Evolutionary conservation across 2,329 filamentous ascomycete genomes (phyloP).

Genomic region (Aspergillus texensis): DNA sequence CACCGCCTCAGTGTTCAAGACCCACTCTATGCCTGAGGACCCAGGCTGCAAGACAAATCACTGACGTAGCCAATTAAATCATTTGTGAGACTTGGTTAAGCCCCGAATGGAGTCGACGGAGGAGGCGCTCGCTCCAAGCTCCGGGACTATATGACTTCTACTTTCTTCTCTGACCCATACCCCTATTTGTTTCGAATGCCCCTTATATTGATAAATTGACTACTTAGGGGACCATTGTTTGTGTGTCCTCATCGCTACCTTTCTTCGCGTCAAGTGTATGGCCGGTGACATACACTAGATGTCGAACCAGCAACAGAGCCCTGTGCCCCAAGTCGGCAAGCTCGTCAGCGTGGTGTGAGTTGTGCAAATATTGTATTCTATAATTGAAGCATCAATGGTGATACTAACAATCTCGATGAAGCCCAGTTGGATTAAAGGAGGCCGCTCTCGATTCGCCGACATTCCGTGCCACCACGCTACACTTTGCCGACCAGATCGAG

Average conservation of each 20-base stretch:
- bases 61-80: slow-evolving; percentile 43
- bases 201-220: slow-evolving; percentile 4
- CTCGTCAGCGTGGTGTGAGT: slow-evolving; percentile 51
- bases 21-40: slow-evolving; percentile 18
- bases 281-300: slow-evolving; percentile 42
- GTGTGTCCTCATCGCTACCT: slow-evolving; percentile 8
- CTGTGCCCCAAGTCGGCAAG: slow-evolving; percentile 45
- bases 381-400: background rate
- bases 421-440: slow-evolving; percentile 87
- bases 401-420: slow-evolving; percentile 32
- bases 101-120: slow-evolving; percentile 21
- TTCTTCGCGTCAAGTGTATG: slow-evolving; percentile 34
- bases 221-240: slow-evolving; percentile 8
- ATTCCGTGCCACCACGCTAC: slow-evolving; percentile 81
- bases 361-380: background rate
- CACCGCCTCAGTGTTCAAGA: slow-evolving; percentile 27
- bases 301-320: slow-evolving; percentile 42
- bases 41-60: slow-evolving; percentile 20
- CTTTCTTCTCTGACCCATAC: slow-evolving; percentile 21
- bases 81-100: slow-evolving; percentile 21
- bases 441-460: slow-evolving; percentile 95
- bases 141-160: slow-evolving; percentile 14
- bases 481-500: slow-evolving; percentile 92
- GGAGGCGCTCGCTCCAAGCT: slow-evolving; percentile 18
- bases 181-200: slow-evolving; percentile 17